Base-by-base conservation (phyloP, 2,329 filamentous ascomycete species). In the Fusarium abutilonis region DNA sequence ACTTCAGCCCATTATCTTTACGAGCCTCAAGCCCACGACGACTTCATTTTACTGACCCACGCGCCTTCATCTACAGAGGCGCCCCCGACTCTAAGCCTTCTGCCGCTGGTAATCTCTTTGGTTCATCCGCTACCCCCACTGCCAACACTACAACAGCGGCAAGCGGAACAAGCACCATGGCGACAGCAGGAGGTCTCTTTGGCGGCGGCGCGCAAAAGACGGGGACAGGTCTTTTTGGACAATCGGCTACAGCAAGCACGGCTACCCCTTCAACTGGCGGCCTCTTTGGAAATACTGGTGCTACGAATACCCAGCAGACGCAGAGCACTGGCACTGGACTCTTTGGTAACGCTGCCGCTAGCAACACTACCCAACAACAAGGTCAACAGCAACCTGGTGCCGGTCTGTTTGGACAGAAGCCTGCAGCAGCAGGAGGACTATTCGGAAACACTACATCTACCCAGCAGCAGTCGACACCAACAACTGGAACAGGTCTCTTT, bases 91-190 rank as follows among this genome's bases (percentile, higher is more conserved):
- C 71, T 14, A 72, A 77, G 52, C 71, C 76, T 44, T 67, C 77
- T 29, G 72, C 75, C 35, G 57, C 75, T 17, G 72, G 72, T 13
- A 73, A 74, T 44, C 72, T 80, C 14, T 78, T 79, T 58, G 76
- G 77, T 43, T 73, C 74, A 39, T 58, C 64, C 46, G 62, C 67
- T 23, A 63, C 70, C 23, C 63, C 68, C 45, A 63, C 63, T 23
- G 56, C 69, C 32, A 58, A 72, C 68, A 66, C 73, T 13, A 56
- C 71, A 31, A 47, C 66, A 56, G 63, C 72, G 14, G 61, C 69
- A 53, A 38, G 48, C 53, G 57, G 45, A 52, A 59, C 70, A 56
- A 62, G 64, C 71, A 69, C 49, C 52, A 77, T 78, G 69, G 72
- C 77, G 42, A 73, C 75, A 17, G 70, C 73, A 17, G 75, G 77